phyloP scores from a whole-genome alignment of 2,329 filamentous ascomycete species.

The Epichloe festucae region DNA sequence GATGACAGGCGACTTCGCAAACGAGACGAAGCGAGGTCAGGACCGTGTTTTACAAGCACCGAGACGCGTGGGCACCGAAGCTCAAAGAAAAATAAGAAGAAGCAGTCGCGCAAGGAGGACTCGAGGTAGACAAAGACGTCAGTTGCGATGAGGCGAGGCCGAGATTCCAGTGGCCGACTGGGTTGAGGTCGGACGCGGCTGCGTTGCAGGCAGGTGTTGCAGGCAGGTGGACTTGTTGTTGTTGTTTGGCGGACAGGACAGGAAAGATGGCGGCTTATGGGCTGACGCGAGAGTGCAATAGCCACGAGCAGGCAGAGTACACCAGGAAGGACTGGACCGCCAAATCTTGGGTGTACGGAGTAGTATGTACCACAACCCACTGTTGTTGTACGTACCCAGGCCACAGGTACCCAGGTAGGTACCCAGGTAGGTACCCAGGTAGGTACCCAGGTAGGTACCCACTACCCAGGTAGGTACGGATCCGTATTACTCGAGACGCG shows the following conservation, averaged over 20 bases:
- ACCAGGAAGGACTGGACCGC: neutral
- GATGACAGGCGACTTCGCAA: neutral
- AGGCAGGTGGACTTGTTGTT: neutral
- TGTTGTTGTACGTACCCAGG: neutral
- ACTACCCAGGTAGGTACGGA: too few relatives aligned
- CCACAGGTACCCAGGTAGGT: too few relatives aligned
- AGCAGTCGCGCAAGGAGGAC: neutral
- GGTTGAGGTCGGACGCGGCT: neutral
- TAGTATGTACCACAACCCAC: too few relatives aligned
- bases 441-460: too few relatives aligned
- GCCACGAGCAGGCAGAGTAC: neutral
- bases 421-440: too few relatives aligned
- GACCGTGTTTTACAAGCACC: neutral
- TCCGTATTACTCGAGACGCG: too few relatives aligned
- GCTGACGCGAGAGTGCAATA: neutral
- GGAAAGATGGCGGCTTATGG: neutral
- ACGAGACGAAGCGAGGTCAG: neutral
- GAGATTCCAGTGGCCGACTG: neutral
- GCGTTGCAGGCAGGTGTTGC: neutral
- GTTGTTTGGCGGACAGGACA: neutral
- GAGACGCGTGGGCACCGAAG: neutral
- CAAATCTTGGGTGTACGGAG: neutral
- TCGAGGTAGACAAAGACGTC: neutral
- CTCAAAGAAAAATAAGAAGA: neutral
- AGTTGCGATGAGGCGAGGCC: neutral